phyloP scores from a whole-genome alignment of 495 filamentous ascomycete genomes.

The Tuber microsphaerosporum region DNA sequence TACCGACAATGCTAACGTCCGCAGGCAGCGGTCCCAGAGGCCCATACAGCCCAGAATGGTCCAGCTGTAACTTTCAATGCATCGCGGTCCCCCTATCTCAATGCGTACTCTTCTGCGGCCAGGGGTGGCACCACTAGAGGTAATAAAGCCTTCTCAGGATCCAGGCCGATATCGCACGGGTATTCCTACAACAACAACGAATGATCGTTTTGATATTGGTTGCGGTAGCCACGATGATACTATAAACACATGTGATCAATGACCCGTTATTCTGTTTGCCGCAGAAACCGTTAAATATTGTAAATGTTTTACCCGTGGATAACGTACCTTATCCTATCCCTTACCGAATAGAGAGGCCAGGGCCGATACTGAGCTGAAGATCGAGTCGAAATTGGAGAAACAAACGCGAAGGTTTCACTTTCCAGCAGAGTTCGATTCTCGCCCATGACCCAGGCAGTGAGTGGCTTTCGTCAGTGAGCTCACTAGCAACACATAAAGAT shows the following conservation, averaged over 20 bases:
- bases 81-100: slow-evolving; percentile 42
- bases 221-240: slow-evolving; percentile 29
- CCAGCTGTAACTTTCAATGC: slow-evolving; percentile 50
- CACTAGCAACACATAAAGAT: slow-evolving; percentile 50
- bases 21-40: slow-evolving; percentile 53
- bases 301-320: slow-evolving; percentile 41
- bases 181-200: slow-evolving; percentile 38
- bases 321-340: slow-evolving; percentile 50
- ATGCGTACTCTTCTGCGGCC: slow-evolving; percentile 47
- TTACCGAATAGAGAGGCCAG: slow-evolving; percentile 51
- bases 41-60: slow-evolving; percentile 54
- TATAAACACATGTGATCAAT: neutral
- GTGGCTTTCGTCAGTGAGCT: slow-evolving; percentile 49
- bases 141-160: slow-evolving; percentile 51
- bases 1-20: slow-evolving; percentile 50
- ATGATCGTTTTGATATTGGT: slow-evolving; percentile 31
- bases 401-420: slow-evolving; percentile 46
- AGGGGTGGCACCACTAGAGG: slow-evolving; percentile 50
- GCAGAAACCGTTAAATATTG: neutral
- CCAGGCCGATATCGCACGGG: slow-evolving; percentile 38
- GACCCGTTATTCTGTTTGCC: neutral
- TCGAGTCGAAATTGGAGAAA: slow-evolving; percentile 50
- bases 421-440: slow-evolving; percentile 47
- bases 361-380: slow-evolving; percentile 52
- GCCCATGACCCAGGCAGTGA: slow-evolving; percentile 47